A percentile compares a stretch with the other conserved stretches of the same genome.
Conservation (phyloP, 495 filamentous ascomycete species). For the Penicillium arizonense region DNA sequence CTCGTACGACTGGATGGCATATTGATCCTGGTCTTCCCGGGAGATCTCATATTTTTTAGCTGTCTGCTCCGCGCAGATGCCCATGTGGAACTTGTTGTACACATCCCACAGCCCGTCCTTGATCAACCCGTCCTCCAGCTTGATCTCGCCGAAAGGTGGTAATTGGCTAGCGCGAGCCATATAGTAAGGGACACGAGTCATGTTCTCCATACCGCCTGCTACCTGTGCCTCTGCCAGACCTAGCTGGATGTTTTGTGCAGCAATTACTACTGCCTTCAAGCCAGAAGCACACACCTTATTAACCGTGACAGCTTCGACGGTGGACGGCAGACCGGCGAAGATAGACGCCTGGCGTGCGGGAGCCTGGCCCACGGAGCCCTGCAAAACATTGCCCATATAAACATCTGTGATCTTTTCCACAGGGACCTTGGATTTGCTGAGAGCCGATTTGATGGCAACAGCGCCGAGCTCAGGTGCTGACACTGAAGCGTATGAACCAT, state of each 20-base stretch:
- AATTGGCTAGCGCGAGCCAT: constrained; percentile 70
- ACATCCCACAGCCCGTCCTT: constrained; percentile 97
- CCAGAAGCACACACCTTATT: constrained; percentile 98
- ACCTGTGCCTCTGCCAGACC: constrained; percentile 83
- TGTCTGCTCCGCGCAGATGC: constrained; percentile 93
- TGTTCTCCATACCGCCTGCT: constrained; percentile 96
- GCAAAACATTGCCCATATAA: constrained; percentile 97
- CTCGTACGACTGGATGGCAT: constrained; percentile 83
- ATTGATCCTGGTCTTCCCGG: constrained; percentile 83
- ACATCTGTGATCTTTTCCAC: constrained; percentile 77
- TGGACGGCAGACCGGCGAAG: constrained; percentile 76
- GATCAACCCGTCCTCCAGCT: constrained; percentile 86
- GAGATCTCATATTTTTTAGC: constrained; percentile 82
- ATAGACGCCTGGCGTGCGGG: constrained; percentile 90
- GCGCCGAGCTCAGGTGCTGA: constrained; percentile 84
- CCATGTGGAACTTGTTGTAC: constrained; percentile 97
- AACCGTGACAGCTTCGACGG: constrained; percentile 82
- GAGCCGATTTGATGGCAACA: constrained; percentile 82
- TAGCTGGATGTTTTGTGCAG: constrained; percentile 91
- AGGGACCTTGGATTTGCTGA: constrained; percentile 79
- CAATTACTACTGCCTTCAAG: constrained; percentile 84
- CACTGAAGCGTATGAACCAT: constrained; percentile 79
- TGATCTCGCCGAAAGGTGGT: constrained; percentile 80
- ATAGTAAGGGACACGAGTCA: constrained; percentile 93
- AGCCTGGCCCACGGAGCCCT: constrained; percentile 79